Percentiles rank a stretch among this genome's conserved stretches.
Conservation (phyloP, 2,329 filamentous ascomycete species). For the Ceratocystis ficicola region DNA sequence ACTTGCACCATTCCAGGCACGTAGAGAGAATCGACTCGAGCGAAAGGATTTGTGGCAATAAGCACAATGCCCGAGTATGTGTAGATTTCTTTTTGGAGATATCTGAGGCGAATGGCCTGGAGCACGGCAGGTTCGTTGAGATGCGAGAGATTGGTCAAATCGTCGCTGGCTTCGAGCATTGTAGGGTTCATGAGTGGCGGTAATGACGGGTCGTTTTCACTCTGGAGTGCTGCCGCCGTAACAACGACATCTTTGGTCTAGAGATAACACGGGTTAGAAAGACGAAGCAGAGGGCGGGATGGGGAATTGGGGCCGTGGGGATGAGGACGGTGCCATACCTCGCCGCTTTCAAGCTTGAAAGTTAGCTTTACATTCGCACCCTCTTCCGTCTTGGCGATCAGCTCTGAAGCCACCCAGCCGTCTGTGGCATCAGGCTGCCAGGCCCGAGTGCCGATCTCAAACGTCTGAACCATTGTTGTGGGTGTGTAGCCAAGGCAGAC, state of each 20-base stretch:
- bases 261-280: constrained; percentile 1
- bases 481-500: neutral
- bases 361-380: constrained; percentile 78
- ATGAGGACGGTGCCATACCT: constrained; percentile 46
- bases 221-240: constrained; percentile 61
- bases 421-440: constrained; percentile 96
- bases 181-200: constrained; percentile 96
- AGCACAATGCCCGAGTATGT: constrained; percentile 98
- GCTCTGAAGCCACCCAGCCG: constrained; percentile 95
- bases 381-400: constrained; percentile 69
- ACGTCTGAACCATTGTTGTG: constrained; percentile 68
- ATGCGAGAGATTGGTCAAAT: constrained; percentile 93
- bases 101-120: constrained; percentile 93
- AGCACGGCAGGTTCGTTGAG: constrained; percentile 95
- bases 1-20: constrained; percentile 99
- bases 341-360: constrained; percentile 84
- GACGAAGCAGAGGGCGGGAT: neutral
- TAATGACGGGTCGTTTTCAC: constrained; percentile 62
- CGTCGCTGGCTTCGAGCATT: constrained; percentile 96
- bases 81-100: constrained; percentile 98
- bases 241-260: constrained; percentile 72
- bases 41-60: constrained; percentile 97
- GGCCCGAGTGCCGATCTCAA: constrained; percentile 91
- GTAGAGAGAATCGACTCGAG: constrained; percentile 92
- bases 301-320: neutral